phyloP scores from a whole-genome alignment of 2,329 filamentous ascomycete genomes.

The Talaromyces sp. region DNA sequence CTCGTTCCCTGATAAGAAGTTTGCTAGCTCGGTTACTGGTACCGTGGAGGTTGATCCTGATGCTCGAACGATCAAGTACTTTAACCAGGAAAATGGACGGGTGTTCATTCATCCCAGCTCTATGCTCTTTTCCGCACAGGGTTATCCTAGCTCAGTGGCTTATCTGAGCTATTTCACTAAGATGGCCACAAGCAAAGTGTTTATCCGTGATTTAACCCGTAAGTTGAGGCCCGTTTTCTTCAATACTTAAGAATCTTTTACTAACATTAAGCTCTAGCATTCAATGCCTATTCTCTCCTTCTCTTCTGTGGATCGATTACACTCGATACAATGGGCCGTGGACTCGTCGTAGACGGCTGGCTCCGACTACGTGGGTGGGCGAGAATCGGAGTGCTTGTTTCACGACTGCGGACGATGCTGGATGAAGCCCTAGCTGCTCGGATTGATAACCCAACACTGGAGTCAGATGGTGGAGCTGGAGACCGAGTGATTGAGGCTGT shows the following conservation, averaged over 20 bases:
- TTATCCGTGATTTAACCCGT: conserved; percentile 88
- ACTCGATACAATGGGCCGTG: conserved; percentile 83
- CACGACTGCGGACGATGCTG: conserved; percentile 79
- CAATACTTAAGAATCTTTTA: background rate
- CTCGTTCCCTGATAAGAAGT: conserved; percentile 94
- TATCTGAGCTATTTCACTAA: conserved; percentile 92
- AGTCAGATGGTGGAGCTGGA: conserved; percentile 46
- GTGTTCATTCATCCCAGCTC: conserved; percentile 93
- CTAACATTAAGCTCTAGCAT: conserved; percentile 51
- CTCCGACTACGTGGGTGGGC: conserved; percentile 86
- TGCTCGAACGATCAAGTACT: conserved; percentile 89
- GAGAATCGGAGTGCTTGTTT: conserved; percentile 86
- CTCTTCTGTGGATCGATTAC: conserved; percentile 84
- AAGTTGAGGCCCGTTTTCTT: conserved; percentile 42
- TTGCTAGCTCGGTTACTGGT: conserved; percentile 80
- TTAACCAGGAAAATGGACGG: conserved; percentile 78
- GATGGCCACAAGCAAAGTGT: conserved; percentile 89
- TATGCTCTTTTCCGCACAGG: conserved; percentile 80
- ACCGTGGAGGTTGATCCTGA: conserved; percentile 93
- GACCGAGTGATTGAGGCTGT: conserved; percentile 71
- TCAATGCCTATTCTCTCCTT: conserved; percentile 85
- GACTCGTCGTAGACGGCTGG: conserved; percentile 91
- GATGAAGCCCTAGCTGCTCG: conserved; percentile 81
- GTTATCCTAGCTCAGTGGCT: conserved; percentile 71
- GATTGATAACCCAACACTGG: conserved; percentile 72